Conservation (phyloP, 176 grass and related monocot species). For the Juncus effusus region DNA sequence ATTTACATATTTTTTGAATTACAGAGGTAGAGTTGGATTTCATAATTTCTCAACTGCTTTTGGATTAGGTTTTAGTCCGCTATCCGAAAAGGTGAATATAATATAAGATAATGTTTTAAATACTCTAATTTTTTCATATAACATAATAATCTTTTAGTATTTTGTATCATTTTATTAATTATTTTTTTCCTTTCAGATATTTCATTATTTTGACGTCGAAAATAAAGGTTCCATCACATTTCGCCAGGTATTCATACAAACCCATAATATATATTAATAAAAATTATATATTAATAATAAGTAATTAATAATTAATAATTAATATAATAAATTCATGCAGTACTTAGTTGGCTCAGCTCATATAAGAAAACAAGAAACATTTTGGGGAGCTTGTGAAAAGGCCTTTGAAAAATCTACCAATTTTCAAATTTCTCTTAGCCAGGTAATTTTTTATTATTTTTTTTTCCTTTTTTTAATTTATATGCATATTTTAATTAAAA, state of each 20-base stretch:
- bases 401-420: conserved; percentile 56
- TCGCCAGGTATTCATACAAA: conserved; percentile 62
- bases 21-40: conserved; percentile 65
- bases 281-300: not conserved
- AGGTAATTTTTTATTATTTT: conserved; percentile 18
- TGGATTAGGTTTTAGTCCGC: conserved; percentile 57
- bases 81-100: conserved; percentile 64
- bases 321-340: conserved; percentile 38
- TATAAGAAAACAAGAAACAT: conserved; percentile 59
- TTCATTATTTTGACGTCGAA: conserved; percentile 68
- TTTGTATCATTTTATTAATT: too few species aligned
- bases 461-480: not conserved
- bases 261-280: too few species aligned
- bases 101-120: too few species aligned
- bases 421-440: conserved; percentile 16
- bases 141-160: not conserved
- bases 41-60: conserved; percentile 68
- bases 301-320: too few species aligned
- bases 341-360: conserved; percentile 75
- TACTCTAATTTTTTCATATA: not conserved
- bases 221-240: conserved; percentile 70
- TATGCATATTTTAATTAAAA: not conserved
- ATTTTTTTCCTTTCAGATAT: conserved; percentile 55
- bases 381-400: conserved; percentile 42
- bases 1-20: conserved; percentile 23